Evolutionary conservation across 805 yeast species (phyloP), one percentile per base, ranked within the genome.

Genomic region (Diddensiella santjacobensis): DNA sequence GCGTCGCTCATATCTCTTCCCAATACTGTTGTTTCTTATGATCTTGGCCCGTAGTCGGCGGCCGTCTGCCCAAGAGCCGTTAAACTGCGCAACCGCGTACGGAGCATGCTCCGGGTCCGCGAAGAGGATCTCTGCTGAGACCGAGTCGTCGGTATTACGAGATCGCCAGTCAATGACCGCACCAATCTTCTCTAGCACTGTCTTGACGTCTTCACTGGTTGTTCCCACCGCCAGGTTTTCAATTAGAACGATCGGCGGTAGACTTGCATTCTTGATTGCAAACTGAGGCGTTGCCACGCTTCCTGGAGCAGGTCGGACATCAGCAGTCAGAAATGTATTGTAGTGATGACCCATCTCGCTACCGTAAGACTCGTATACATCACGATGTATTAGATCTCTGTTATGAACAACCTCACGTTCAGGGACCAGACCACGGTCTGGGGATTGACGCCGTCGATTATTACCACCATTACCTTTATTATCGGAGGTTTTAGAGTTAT

Each of bases 61-160:
- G 11, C 78, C 78, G 56, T 78, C 80, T 10, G 79, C 79, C n/a
- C 64, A 50, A 1, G 73, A 74, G 4, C 72, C 71, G 50, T 78
- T 62, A 29, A 77, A 64, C 33, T 59, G 51, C 17, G 53, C 51
- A 15, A 59, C 58, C 0, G 73, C 73, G 2, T 44, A 49, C 10
- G 59, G 56, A 22, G 76, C 58, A 11, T 55, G 56, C 0, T 56
- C 54, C 1, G 67, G 62, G 23, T 66, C 57, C 1, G 48, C 48
- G 48, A 63, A 62, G 29, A 50, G 39, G 11, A 62, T 54, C 43
- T 63, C 67, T 1, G 64, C 64, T 33, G 50, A 45, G 4, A 60
- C 54, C 2, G 52, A 35, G 31, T 40, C 44, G 17, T 51, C 50
- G 6, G 38, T 30, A 13, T 41, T 43, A 23, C 44, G 44, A 2